Evolutionary conservation across 2,329 filamentous ascomycete species (phyloP).

Genomic region (Hypoxylon sp.): DNA sequence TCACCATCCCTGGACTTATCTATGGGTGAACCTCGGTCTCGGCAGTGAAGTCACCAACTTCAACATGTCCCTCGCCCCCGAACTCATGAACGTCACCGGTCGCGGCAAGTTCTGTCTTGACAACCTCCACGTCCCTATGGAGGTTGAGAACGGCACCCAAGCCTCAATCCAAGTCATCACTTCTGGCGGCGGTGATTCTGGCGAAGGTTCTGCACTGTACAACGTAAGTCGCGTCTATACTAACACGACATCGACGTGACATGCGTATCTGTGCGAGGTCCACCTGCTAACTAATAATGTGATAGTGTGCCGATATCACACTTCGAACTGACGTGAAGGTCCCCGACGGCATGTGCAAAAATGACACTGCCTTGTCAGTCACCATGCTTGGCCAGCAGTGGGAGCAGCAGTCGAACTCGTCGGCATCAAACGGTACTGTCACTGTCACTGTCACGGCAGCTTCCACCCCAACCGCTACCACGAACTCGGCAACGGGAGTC

Average conservation of each 20-base stretch:
- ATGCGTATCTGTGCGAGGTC: conserved; percentile 9
- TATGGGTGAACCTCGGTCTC: conserved; percentile 69
- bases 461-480: conserved; percentile 10
- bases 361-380: conserved; percentile 69
- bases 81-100: conserved; percentile 71
- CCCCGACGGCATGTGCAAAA: conserved; percentile 68
- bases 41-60: conserved; percentile 69
- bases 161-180: conserved; percentile 80
- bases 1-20: conserved; percentile 67
- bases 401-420: background rate
- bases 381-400: conserved; percentile 50
- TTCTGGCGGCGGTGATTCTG: conserved; percentile 69
- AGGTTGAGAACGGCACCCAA: conserved; percentile 70
- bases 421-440: background rate
- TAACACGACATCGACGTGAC: conserved; percentile 31
- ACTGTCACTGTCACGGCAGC: conserved; percentile 16
- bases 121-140: conserved; percentile 67
- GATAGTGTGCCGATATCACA: conserved; percentile 80
- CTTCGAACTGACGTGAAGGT: conserved; percentile 69
- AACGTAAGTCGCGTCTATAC: conserved; percentile 63
- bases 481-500: conserved; percentile 22
- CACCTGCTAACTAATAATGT: conserved; percentile 9
- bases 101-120: conserved; percentile 77
- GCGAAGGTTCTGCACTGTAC: conserved; percentile 74
- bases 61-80: conserved; percentile 76